Conservation (phyloP, 2,329 filamentous ascomycete species). For the Intubia oerlemansii region DNA sequence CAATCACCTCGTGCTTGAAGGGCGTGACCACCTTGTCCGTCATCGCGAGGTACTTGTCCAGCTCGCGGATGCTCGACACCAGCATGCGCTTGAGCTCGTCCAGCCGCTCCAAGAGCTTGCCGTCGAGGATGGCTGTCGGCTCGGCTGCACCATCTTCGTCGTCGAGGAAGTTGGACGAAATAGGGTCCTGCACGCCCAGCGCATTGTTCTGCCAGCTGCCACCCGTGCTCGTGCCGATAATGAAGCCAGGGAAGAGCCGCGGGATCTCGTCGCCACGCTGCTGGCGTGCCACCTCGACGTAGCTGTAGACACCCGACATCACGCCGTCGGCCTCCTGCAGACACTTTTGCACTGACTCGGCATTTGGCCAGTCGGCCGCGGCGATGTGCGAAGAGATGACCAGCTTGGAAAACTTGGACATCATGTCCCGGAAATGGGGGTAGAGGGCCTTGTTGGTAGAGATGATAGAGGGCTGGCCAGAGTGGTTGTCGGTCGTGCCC, state of each 20-base stretch:
- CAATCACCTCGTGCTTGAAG: constrained; percentile 56
- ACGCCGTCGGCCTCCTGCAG: constrained; percentile 95
- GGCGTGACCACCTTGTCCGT: constrained; percentile 67
- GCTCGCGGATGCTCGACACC: constrained; percentile 62
- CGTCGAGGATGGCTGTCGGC: constrained; percentile 53
- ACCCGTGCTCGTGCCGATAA: constrained; percentile 62
- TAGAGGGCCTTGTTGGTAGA: constrained; percentile 95
- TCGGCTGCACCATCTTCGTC: constrained; percentile 55
- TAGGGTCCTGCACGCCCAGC: constrained; percentile 41
- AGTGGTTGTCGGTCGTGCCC: constrained; percentile 95
- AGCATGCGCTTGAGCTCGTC: constrained; percentile 74
- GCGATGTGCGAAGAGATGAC: constrained; percentile 97
- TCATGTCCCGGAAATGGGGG: constrained; percentile 95
- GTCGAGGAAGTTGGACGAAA: constrained; percentile 68
- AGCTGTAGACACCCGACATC: constrained; percentile 80
- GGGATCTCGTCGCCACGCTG: constrained; percentile 87
- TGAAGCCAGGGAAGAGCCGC: constrained; percentile 81
- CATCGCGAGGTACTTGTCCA: constrained; percentile 64
- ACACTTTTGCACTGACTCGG: constrained; percentile 87
- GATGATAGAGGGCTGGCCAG: constrained; percentile 96
- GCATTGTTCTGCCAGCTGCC: constrained; percentile 74
- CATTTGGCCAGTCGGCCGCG: constrained; percentile 83
- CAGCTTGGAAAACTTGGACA: constrained; percentile 99
- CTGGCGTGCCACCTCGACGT: constrained; percentile 84
- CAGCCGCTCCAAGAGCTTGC: constrained; percentile 56